Conservation (phyloP, 805 yeast genomes). For the Candida multigemmis region DNA sequence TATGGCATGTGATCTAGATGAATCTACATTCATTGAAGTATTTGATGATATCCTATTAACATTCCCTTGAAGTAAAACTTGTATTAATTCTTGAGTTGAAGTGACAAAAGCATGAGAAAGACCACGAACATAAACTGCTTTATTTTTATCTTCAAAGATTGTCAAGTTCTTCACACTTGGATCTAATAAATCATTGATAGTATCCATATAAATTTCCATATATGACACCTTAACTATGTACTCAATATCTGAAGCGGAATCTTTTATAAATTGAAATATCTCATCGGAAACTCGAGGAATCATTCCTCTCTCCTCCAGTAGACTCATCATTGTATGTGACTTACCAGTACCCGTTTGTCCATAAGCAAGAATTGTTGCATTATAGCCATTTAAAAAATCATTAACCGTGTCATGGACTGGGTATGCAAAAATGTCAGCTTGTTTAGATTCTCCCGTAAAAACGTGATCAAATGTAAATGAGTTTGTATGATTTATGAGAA, state of each 20-base stretch:
- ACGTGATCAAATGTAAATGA: conserved; percentile 65
- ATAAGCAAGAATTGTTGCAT: conserved; percentile 69
- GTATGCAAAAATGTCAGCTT: conserved; percentile 49
- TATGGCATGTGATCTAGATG: conserved; percentile 76
- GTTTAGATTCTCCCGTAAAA: conserved; percentile 43
- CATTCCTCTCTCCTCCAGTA: conserved; percentile 40
- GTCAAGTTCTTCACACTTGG: conserved; percentile 25
- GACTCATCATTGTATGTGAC: conserved; percentile 60
- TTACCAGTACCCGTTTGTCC: conserved; percentile 80
- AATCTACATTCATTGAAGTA: conserved; percentile 64
- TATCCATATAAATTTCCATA: conserved; percentile 78
- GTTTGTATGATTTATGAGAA: conserved; percentile 12
- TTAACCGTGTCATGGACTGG: conserved; percentile 56
- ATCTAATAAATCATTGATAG: conserved; percentile 60
- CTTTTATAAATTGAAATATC: conserved; percentile 47
- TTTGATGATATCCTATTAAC: conserved; percentile 45
- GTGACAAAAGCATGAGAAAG: conserved; percentile 54
- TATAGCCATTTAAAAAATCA: conserved; percentile 66
- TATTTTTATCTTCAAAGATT: conserved; percentile 53
- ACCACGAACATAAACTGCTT: conserved; percentile 68
- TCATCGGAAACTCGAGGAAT: conserved; percentile 65
- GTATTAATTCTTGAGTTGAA: conserved; percentile 47
- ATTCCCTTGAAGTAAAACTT: conserved; percentile 51
- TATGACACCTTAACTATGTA: conserved; percentile 62
- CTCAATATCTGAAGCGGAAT: conserved; percentile 41